Base-by-base conservation (phyloP, 495 filamentous ascomycete genomes). In the Penicillium angulare region DNA sequence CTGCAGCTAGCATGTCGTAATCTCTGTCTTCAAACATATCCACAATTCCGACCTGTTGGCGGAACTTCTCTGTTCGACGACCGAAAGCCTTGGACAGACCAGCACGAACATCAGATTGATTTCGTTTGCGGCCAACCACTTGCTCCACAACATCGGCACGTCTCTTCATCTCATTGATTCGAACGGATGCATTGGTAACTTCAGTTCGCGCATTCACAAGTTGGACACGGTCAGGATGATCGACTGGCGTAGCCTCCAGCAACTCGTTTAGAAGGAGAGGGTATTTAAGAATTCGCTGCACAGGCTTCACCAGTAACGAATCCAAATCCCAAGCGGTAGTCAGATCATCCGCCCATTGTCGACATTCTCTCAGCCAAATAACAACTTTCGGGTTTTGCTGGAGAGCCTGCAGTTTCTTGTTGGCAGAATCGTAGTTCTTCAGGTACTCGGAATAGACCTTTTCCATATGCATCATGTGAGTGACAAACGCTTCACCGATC, bases 311-410 rank as follows among this genome's bases (percentile, higher is more conserved):
- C 12, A 99, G 79, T 27, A 99, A 74, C 5, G 93, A 91, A 64
- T 96, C 90, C 42, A 99, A 70, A 61, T 95, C 86, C 95, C 95
- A 97, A 3, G 95, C 92, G 7, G 78, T 78, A 0, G 93, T 99
- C 21, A 99, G 75, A 61, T 96, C 95, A 46, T 86, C 83, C 0
- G 91, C 92, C 60, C 86, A 89, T 31, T 88, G 79, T 53, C 87
- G 88, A 63, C 93, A 99, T 65, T 96, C 93, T 49, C 86, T 84
- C 24, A 96, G 73, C 93, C 93, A 99, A 42, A 95, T 85, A 31
- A 84, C 82, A 40, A 97, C 88, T 5, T 86, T 86, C 10, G 79
- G 74, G 34, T 86, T 85, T 45, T 80, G 76, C 64, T 92, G 86
- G 26, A 97, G 79, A 33, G 80, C 73, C 52, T 83, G 71, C 15